Percentiles rank a stretch among this genome's conserved stretches.
These are phyloP conservation scores for Urostyla sp. DNA, from an alignment of 73 alveolate genomes.

Conservation along the genomic window DNA sequence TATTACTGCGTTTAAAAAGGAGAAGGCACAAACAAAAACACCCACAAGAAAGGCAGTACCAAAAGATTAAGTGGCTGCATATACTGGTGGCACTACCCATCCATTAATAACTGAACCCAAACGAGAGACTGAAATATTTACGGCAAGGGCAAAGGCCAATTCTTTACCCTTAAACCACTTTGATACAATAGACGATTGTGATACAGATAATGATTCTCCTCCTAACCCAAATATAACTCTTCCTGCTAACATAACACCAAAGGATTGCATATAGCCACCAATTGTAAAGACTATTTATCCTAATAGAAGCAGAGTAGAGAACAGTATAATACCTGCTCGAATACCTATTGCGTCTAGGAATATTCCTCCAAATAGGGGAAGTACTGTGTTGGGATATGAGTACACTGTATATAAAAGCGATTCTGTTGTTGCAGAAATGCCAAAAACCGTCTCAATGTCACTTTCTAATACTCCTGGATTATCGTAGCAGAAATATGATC, in stretches of 20 bases:
- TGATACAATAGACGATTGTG: slow-evolving; percentile 79
- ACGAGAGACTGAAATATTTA: slow-evolving; percentile 82
- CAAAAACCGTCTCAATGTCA: slow-evolving; percentile 4
- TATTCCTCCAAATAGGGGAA: slow-evolving; percentile 92
- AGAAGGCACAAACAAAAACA: slow-evolving; percentile 24
- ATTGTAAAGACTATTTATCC: slow-evolving; percentile 85
- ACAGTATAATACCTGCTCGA: slow-evolving; percentile 64
- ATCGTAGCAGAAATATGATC: slow-evolving; percentile 72
- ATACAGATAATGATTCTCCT: slow-evolving; percentile 61
- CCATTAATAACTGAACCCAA: slow-evolving; percentile 84
- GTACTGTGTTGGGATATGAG: slow-evolving; percentile 86
- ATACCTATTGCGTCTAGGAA: slow-evolving; percentile 77
- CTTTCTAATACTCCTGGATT: slow-evolving; percentile 64
- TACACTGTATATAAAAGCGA: slow-evolving; percentile 86
- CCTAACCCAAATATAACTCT: slow-evolving; percentile 93
- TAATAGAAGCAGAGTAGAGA: slow-evolving; percentile 66
- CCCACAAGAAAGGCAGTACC: slow-evolving; percentile 60
- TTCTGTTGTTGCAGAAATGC: slow-evolving; percentile 44
- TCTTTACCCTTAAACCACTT: slow-evolving; percentile 97
- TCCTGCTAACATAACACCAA: slow-evolving; percentile 84
- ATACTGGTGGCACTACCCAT: slow-evolving; percentile 42
- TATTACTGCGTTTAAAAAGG: slow-evolving; percentile 2
- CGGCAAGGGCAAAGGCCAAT: slow-evolving; percentile 95
- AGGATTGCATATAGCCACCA: slow-evolving; percentile 77
- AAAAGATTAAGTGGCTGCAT: slow-evolving; percentile 47